Evolutionary conservation across 83 land plant genomes (phyloP).

Genomic region (Larix sibirica): DNA sequence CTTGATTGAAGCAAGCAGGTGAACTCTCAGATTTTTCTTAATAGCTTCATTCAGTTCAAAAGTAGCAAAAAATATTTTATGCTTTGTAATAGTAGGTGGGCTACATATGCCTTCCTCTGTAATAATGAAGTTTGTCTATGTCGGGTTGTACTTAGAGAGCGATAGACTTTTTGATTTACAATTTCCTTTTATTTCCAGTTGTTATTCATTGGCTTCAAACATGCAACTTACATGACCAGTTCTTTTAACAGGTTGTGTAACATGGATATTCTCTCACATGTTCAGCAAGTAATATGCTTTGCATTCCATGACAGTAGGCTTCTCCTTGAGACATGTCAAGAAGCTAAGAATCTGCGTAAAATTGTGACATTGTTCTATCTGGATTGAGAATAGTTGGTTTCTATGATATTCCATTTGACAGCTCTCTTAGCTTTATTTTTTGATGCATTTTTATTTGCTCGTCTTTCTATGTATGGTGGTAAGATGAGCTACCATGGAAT

Average conservation of each 20-base stretch:
- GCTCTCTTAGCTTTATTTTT: background rate
- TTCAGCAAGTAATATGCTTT: slow-evolving; percentile 98
- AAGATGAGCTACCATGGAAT: background rate
- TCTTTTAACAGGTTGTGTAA: slow-evolving; percentile 81
- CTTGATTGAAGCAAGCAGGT: slow-evolving; percentile 99
- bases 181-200: background rate
- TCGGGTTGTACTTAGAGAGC: background rate
- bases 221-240: background rate
- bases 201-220: background rate
- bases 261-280: slow-evolving; percentile 96
- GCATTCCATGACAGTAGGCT: slow-evolving; percentile 96
- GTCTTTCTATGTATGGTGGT: background rate
- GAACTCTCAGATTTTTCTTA: background rate
- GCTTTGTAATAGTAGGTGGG: background rate
- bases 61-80: background rate
- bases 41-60: background rate
- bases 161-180: background rate
- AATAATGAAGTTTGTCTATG: background rate
- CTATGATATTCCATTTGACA: background rate
- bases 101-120: background rate
- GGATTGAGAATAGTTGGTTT: slow-evolving; percentile 38
- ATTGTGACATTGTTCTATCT: slow-evolving; percentile 95
- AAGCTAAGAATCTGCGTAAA: slow-evolving; percentile 88
- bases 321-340: slow-evolving; percentile 96
- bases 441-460: background rate